Percentiles rank a stretch among this genome's conserved stretches.
Conservation (phyloP, 139 green algal genomes). For the Picochlorum sp. region DNA sequence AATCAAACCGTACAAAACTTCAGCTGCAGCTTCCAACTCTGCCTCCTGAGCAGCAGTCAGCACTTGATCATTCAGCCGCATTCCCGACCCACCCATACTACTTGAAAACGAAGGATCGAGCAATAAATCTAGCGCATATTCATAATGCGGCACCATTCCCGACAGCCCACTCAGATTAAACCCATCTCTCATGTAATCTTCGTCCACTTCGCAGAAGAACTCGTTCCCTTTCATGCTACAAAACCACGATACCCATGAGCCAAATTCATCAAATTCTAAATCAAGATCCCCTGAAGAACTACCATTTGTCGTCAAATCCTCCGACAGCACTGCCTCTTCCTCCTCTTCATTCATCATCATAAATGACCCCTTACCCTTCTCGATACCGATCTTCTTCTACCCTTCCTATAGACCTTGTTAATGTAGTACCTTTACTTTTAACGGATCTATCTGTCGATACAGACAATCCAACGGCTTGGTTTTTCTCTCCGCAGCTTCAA, state of each 20-base stretch:
- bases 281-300: background rate
- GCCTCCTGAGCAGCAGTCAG: constrained; percentile 76
- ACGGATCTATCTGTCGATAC: too few species aligned
- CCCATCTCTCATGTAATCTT: constrained; percentile 97
- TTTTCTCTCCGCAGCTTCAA: too few species aligned
- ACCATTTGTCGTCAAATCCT: background rate
- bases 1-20: constrained; percentile 96
- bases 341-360: background rate
- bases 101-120: constrained; percentile 81
- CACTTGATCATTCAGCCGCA: constrained; percentile 40
- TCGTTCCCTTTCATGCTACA: constrained; percentile 80
- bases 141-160: constrained; percentile 92
- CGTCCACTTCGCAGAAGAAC: constrained; percentile 85
- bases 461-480: too few species aligned
- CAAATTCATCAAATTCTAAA: constrained; percentile 14
- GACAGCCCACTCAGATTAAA: constrained; percentile 93
- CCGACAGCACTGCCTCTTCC: background rate
- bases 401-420: too few species aligned
- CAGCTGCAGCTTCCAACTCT: constrained; percentile 87
- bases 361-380: background rate
- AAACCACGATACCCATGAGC: constrained; percentile 89
- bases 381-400: background rate
- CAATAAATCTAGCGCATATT: constrained; percentile 95
- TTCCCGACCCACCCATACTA: background rate
- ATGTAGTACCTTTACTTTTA: too few species aligned